These are phyloP conservation scores for Monosporascus sp. DNA, from an alignment of 2,329 filamentous ascomycete genomes.

Conservation along the genomic window DNA sequence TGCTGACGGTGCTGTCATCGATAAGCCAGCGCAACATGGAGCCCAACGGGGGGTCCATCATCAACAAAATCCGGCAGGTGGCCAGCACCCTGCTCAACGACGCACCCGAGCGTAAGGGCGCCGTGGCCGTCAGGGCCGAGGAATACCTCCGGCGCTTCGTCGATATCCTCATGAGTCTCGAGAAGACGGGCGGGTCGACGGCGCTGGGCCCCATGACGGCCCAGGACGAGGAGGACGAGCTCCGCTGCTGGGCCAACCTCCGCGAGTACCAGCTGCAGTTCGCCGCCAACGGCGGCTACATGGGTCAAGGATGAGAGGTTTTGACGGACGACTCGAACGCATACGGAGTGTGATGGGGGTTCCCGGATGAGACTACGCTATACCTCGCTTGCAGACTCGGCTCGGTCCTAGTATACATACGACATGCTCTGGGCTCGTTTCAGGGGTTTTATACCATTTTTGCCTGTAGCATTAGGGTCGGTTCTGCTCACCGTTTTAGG, in stretches of 20 bases:
- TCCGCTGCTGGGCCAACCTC: slow-evolving; percentile 73
- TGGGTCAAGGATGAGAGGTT: slow-evolving; percentile 8
- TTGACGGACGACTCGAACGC: no score
- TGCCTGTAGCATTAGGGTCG: no score
- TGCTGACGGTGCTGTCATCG: slow-evolving; percentile 67
- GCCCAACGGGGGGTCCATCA: slow-evolving; percentile 58
- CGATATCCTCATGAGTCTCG: slow-evolving; percentile 68
- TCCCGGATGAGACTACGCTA: no score
- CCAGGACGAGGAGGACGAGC: slow-evolving; percentile 69
- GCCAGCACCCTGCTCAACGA: slow-evolving; percentile 71
- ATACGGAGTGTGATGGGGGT: no score
- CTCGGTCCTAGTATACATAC: no score
- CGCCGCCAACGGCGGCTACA: slow-evolving; percentile 57
- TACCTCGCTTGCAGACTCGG: no score
- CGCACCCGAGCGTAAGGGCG: slow-evolving; percentile 45
- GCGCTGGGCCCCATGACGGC: slow-evolving; percentile 34
- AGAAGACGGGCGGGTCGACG: slow-evolving; percentile 44
- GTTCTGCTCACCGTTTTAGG: no score
- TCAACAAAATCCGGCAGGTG: slow-evolving; percentile 79
- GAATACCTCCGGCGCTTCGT: slow-evolving; percentile 68
- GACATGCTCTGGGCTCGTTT: no score
- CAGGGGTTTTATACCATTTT: no score
- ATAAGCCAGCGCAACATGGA: slow-evolving; percentile 85
- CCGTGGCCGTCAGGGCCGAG: slow-evolving; percentile 54
- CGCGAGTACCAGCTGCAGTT: slow-evolving; percentile 73